Evolutionary conservation across 345 rosid genomes (phyloP), one percentile per base, ranked within the genome.

Genomic region (Lumnitzera littorea): DNA sequence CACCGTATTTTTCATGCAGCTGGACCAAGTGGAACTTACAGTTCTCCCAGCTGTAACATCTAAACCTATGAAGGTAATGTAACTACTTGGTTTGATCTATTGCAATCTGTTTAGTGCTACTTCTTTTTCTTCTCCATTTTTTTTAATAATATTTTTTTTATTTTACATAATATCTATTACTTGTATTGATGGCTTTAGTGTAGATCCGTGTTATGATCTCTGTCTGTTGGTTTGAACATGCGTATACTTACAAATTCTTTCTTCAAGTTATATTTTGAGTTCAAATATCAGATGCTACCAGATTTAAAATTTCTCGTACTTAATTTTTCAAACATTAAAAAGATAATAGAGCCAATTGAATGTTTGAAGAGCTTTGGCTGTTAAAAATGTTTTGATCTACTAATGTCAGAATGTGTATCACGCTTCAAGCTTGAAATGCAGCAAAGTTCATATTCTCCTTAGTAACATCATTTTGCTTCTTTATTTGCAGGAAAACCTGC

Each of bases 21-120:
- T 87, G 80, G 88, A 83, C 74, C 69, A 63, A 55, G 80, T 61
- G 67, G 96, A 74, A 50, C 55, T 79, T 72, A 84, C 90, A 64
- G 85, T 85, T 75, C 87, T 90, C 67, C 71, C 58, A 55, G 66
- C 74, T 69, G 60, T 73, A 52, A 66, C 61, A 24, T n/a, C 58
- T 60, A 81, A 77, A 61, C 63, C 70, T 49, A 43, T 66, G 29
- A 84, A 81, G 96, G 99, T 84, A 67, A 73, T 51, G 11, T 12
- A 55, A 41, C 59, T 43, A 24, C 51, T 53, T 46, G 62, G 43
- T 36, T 46, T 65, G 48, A 50, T 23, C 16, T 14, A 47, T 57
- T 67, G 58, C 29, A 36, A 5, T 36, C 43, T 36, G 9, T 36
- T 5, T 9, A 9, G 43, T 36, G 7, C 11, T 36, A 20, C 20